phyloP scores from a whole-genome alignment of 2,329 filamentous ascomycete species.

The Phialocephala sp. region DNA sequence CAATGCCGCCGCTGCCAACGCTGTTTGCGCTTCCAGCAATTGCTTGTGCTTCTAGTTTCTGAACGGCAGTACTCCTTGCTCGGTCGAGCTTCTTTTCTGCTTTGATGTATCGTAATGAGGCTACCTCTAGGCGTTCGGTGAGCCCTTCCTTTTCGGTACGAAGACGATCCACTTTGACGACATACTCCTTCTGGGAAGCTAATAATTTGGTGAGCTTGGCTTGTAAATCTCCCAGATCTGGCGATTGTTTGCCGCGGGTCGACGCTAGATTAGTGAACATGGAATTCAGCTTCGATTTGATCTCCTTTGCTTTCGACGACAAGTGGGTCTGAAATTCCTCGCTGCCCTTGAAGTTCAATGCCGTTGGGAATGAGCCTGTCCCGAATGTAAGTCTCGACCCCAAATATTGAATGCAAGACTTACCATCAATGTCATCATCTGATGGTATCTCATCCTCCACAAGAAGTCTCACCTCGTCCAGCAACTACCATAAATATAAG shows the following conservation, averaged over 20 bases:
- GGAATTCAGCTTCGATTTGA: constrained; percentile 74
- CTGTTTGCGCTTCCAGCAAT: constrained; percentile 65
- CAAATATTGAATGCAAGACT: constrained; percentile 10
- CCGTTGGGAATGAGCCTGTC: constrained; percentile 62
- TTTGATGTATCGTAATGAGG: constrained; percentile 89
- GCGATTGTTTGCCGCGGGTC: constrained; percentile 60
- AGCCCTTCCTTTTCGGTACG: constrained; percentile 82
- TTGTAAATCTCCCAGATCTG: constrained; percentile 76
- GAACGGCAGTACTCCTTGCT: constrained; percentile 84
- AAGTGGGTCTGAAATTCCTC: constrained; percentile 84
- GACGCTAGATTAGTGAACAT: constrained; percentile 66
- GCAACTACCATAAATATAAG: constrained; percentile 50
- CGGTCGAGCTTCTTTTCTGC: constrained; percentile 95
- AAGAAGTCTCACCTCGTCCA: constrained; percentile 69
- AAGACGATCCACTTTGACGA: constrained; percentile 76
- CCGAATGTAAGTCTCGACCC: background rate
- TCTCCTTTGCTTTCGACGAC: constrained; percentile 73
- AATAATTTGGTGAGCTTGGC: constrained; percentile 75
- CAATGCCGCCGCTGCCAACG: constrained; percentile 45
- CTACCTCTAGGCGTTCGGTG: constrained; percentile 84
- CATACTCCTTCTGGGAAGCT: constrained; percentile 80
- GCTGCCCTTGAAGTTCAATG: constrained; percentile 65
- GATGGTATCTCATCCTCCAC: constrained; percentile 56
- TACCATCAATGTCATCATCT: constrained; percentile 48
- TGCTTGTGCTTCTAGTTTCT: constrained; percentile 90